Percentiles rank a stretch among this genome's conserved stretches.
Conservation (phyloP, 2,329 filamentous ascomycete species). For the Aspergillus fructus region DNA sequence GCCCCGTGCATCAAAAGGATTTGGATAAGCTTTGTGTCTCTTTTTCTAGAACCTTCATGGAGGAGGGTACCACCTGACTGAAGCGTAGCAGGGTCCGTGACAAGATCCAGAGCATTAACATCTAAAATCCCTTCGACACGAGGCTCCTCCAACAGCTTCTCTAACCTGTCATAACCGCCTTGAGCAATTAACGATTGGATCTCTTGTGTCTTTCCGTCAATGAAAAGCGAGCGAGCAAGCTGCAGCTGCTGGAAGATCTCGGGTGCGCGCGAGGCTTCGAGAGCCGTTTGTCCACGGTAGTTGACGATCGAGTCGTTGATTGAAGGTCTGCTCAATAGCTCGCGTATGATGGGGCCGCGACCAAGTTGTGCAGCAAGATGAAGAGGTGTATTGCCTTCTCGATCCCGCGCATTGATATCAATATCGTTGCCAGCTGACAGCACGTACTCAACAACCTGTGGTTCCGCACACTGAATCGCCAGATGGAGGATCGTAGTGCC, state of each 20-base stretch:
- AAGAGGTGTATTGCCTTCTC: conserved; percentile 90
- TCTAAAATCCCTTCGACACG: conserved; percentile 84
- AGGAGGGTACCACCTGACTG: conserved; percentile 87
- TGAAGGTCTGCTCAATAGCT: conserved; percentile 75
- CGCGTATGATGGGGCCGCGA: conserved; percentile 73
- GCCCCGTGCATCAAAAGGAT: conserved; percentile 89
- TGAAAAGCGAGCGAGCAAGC: conserved; percentile 82
- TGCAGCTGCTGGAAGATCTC: conserved; percentile 97
- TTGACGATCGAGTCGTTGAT: conserved; percentile 91
- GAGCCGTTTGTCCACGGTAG: conserved; percentile 76
- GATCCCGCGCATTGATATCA: conserved; percentile 86
- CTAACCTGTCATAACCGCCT: conserved; percentile 74
- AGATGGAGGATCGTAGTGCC: conserved; percentile 91
- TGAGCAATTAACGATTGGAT: conserved; percentile 75
- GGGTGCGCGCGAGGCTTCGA: conserved; percentile 85
- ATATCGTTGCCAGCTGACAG: conserved; percentile 70
- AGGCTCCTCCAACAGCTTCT: conserved; percentile 78
- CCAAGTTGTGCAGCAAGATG: conserved; percentile 85
- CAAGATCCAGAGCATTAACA: conserved; percentile 87
- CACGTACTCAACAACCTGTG: conserved; percentile 91
- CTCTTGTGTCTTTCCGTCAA: conserved; percentile 80
- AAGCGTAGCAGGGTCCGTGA: conserved; percentile 73
- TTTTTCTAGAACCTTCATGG: conserved; percentile 88
- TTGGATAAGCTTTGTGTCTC: conserved; percentile 83
- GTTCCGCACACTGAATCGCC: conserved; percentile 92